Conservation (phyloP, 2,329 filamentous ascomycete species). For the Cercospora beticola region DNA sequence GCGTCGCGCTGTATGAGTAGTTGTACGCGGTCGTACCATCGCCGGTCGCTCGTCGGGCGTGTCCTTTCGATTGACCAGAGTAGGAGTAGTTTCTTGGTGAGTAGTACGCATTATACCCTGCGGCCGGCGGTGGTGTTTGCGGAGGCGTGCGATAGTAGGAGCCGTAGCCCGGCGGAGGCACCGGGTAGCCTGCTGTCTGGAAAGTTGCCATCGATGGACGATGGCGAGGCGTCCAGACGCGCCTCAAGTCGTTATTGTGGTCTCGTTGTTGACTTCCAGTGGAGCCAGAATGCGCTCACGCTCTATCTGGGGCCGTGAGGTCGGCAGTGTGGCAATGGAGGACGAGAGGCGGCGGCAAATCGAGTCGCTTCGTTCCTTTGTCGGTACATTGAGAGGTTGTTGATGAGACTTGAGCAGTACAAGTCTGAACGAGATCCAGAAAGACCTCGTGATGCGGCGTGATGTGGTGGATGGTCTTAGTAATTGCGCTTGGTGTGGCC, state of each 20-base stretch:
- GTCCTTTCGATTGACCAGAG: slow-evolving; percentile 50
- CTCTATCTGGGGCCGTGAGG: slow-evolving; percentile 31
- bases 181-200: slow-evolving; percentile 38
- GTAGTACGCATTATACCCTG: slow-evolving; percentile 48
- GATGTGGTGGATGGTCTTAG: slow-evolving; percentile 6
- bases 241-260: slow-evolving; percentile 30
- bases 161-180: slow-evolving; percentile 51
- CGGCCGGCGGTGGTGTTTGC: slow-evolving; percentile 49
- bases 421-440: slow-evolving; percentile 19
- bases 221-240: slow-evolving; percentile 39
- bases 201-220: slow-evolving; percentile 35
- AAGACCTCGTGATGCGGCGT: slow-evolving; percentile 16
- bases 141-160: slow-evolving; percentile 52
- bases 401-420: slow-evolving; percentile 13
- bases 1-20: slow-evolving; percentile 42
- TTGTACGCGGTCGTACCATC: slow-evolving; percentile 46
- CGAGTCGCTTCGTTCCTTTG: slow-evolving; percentile 26
- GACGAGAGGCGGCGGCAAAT: slow-evolving; percentile 33
- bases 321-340: slow-evolving; percentile 33
- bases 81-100: slow-evolving; percentile 54
- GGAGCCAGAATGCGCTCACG: background rate
- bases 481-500: slow-evolving; percentile 17
- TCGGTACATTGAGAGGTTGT: slow-evolving; percentile 34
- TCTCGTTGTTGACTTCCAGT: slow-evolving; percentile 14
- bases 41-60: slow-evolving; percentile 58